phyloP scores from a whole-genome alignment of 176 grass and related monocot genomes.

The Phoenix dactylifera region DNA sequence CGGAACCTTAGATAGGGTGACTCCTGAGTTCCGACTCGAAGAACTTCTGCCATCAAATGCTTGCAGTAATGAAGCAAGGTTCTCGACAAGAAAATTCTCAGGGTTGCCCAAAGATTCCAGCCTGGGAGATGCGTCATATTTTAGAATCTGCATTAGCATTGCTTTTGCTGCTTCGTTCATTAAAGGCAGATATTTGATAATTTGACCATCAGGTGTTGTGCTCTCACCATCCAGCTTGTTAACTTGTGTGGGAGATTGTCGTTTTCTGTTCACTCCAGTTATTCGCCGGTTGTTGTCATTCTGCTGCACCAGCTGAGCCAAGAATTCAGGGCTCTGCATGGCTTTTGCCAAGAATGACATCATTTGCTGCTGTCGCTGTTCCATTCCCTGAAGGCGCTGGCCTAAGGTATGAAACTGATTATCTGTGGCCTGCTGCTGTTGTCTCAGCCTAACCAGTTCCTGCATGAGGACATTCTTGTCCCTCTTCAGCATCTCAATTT shows the following conservation, averaged over 20 bases:
- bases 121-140: no score
- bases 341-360: slow-evolving; percentile 60
- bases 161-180: no score
- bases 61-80: no score
- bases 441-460: slow-evolving; percentile 66
- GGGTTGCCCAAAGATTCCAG: no score
- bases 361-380: slow-evolving; percentile 66
- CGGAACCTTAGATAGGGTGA: no score
- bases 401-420: slow-evolving; percentile 54
- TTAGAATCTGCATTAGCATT: no score
- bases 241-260: slow-evolving; percentile 31
- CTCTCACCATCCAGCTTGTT: no score
- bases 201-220: no score
- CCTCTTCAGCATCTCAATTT: slow-evolving; percentile 75
- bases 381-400: slow-evolving; percentile 66
- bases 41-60: no score
- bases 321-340: slow-evolving; percentile 54
- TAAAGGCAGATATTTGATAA: no score
- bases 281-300: slow-evolving; percentile 40
- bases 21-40: no score
- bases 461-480: slow-evolving; percentile 75
- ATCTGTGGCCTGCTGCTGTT: slow-evolving; percentile 56
- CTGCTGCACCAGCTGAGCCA: slow-evolving; percentile 48
- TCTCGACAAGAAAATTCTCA: no score
- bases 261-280: slow-evolving; percentile 45